Percentiles rank a stretch among this genome's conserved stretches.
These are phyloP conservation scores for Phylloporus scabripes DNA, from an alignment of 768 basidiomycete species.

Conservation along the genomic window DNA sequence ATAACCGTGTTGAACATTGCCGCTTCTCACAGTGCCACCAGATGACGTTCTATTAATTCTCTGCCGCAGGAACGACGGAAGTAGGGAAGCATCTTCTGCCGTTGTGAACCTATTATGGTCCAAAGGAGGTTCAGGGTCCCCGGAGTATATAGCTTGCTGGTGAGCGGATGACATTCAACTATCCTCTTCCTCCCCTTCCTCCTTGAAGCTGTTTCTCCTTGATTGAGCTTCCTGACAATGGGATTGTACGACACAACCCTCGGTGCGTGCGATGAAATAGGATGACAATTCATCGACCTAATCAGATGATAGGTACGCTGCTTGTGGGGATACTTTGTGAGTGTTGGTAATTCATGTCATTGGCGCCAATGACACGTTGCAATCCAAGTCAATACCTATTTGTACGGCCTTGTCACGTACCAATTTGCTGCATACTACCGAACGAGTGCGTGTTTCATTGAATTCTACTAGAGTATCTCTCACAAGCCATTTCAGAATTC, in stretches of 20 bases:
- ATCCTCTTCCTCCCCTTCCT: background rate
- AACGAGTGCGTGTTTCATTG: too few relatives aligned
- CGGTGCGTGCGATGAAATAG: constrained; percentile 2
- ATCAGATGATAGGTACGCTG: constrained; percentile 13
- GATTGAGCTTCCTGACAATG: background rate
- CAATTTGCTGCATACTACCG: constrained; percentile 37
- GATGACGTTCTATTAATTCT: background rate
- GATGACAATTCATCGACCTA: background rate
- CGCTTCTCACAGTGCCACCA: background rate
- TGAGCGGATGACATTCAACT: too few relatives aligned
- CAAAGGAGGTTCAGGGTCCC: background rate
- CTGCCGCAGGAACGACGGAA: background rate
- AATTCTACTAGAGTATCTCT: too few relatives aligned
- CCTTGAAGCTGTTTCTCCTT: background rate
- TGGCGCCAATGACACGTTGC: too few relatives aligned
- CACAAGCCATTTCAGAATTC: constrained; percentile 3
- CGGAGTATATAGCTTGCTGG: background rate
- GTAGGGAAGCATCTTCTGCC: background rate
- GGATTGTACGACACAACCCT: constrained; percentile 2
- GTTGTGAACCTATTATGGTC: background rate
- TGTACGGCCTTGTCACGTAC: constrained; percentile 39
- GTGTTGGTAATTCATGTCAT: too few relatives aligned
- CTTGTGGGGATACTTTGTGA: background rate
- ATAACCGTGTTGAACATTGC: background rate
- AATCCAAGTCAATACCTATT: constrained; percentile 15